Evolutionary conservation across 2,329 filamentous ascomycete species (phyloP).

Genomic region (Didymella glomerata): DNA sequence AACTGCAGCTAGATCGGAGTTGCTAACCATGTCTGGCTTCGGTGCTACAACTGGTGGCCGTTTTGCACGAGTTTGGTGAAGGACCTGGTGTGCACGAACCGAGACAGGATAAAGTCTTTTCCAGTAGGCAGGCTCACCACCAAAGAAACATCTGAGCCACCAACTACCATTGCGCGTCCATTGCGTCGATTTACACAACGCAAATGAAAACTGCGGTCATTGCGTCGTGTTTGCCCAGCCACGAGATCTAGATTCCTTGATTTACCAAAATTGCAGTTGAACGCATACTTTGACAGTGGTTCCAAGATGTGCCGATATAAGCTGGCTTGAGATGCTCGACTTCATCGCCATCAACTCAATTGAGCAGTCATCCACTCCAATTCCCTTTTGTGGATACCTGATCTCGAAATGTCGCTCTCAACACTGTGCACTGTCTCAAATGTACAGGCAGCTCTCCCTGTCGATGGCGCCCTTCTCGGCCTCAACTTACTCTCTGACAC

Average conservation of each 20-base stretch:
- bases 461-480: conserved; percentile 30
- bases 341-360: background rate
- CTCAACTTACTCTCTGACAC: conserved; percentile 54
- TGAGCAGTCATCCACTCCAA: background rate
- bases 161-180: conserved; percentile 6
- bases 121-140: conserved; percentile 1
- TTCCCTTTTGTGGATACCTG: background rate
- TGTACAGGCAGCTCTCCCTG: conserved; percentile 29
- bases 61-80: background rate
- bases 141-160: conserved; percentile 5
- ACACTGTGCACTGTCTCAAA: conserved; percentile 29
- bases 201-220: conserved; percentile 1
- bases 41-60: conserved; percentile 7
- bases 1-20: background rate
- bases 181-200: conserved; percentile 4
- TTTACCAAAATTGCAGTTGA: conserved; percentile 7
- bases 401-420: conserved; percentile 8
- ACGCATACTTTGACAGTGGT: conserved; percentile 5
- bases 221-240: conserved; percentile 2
- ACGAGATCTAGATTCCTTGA: conserved; percentile 2
- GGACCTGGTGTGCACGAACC: background rate
- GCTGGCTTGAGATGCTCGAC: background rate
- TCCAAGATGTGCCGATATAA: background rate
- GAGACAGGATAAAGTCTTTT: conserved; percentile 7
- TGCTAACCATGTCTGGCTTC: background rate